Evolutionary conservation across 1,139 yeast genomes (phyloP).

Genomic region (Nadsonia starkeyi-henricii): DNA sequence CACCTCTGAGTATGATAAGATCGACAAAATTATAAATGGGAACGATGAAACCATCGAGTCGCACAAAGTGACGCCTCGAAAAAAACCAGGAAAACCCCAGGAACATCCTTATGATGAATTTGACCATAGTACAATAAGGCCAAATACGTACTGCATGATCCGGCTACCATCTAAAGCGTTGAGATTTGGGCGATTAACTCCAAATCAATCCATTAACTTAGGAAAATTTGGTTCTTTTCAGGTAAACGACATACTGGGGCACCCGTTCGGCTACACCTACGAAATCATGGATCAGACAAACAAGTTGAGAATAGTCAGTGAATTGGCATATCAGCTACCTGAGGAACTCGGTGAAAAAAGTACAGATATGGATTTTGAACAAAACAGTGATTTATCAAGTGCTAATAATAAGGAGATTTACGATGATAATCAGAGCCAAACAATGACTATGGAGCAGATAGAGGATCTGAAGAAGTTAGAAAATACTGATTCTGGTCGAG

Average conservation of each 20-base stretch:
- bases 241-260: constrained; percentile 64
- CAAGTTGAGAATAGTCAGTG: constrained; percentile 14
- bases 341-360: neutral
- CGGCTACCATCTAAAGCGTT: constrained; percentile 70
- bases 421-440: constrained; percentile 70
- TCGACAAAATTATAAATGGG: too few species aligned
- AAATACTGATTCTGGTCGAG: constrained; percentile 51
- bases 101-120: constrained; percentile 3
- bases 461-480: constrained; percentile 53
- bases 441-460: constrained; percentile 58
- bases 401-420: constrained; percentile 38
- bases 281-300: constrained; percentile 43
- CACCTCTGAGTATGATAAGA: too few species aligned
- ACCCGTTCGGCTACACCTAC: constrained; percentile 77
- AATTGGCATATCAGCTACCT: constrained; percentile 7
- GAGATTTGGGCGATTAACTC: constrained; percentile 51
- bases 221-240: constrained; percentile 87
- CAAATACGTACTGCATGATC: constrained; percentile 48
- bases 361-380: constrained; percentile 12
- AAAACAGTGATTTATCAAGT: constrained; percentile 12
- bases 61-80: neutral
- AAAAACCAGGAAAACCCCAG: neutral
- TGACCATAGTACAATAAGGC: constrained; percentile 21
- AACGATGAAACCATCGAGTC: too few species aligned
- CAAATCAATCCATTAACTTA: constrained; percentile 47